phyloP scores from a whole-genome alignment of 306 rosid species.

The Dalbergia cochinchinensis region DNA sequence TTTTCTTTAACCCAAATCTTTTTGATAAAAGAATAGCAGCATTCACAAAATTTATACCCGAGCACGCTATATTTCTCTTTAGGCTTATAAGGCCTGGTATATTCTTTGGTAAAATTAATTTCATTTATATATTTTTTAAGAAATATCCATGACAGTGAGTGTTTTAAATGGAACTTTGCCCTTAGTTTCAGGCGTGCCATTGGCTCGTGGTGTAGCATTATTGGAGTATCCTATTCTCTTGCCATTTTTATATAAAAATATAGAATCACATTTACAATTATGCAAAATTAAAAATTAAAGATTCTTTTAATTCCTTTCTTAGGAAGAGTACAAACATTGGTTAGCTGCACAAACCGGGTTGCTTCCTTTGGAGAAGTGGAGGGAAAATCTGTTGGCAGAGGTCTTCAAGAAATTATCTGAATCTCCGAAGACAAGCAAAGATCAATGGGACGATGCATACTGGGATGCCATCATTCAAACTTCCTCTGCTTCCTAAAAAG shows the following conservation, averaged over 20 bases:
- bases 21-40: background rate
- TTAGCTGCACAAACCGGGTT: conserved; percentile 34
- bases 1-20: no score
- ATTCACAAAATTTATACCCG: background rate
- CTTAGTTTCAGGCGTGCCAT: no score
- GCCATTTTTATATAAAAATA: background rate
- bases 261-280: background rate
- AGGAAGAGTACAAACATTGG: conserved; percentile 52
- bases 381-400: conserved; percentile 24
- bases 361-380: conserved; percentile 49
- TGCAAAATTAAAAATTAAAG: background rate
- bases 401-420: conserved; percentile 21
- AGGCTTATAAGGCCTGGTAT: no score
- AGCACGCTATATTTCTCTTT: no score
- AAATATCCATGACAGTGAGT: no score
- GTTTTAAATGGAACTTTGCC: no score
- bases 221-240: no score
- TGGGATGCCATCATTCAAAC: conserved; percentile 46
- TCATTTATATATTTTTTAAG: no score
- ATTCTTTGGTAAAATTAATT: no score
- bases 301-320: conserved; percentile 1
- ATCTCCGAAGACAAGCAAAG: conserved; percentile 33
- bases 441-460: conserved; percentile 54
- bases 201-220: no score
- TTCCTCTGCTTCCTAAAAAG: background rate